phyloP scores from a whole-genome alignment of 2,329 filamentous ascomycete species.

The Colletotrichum sojae region DNA sequence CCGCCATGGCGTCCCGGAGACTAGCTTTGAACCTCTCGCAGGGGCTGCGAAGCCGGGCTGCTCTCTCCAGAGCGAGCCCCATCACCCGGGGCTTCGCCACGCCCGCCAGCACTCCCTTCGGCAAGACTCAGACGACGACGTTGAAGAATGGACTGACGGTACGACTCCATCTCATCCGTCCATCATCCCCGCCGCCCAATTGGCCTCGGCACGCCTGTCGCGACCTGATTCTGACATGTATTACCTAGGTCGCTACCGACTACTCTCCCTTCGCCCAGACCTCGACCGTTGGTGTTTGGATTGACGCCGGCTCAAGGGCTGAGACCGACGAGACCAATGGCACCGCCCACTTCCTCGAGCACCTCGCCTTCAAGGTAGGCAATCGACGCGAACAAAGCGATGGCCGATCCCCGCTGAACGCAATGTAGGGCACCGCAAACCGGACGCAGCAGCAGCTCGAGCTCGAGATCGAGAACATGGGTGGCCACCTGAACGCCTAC shows the following conservation, averaged over 20 bases:
- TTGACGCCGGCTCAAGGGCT: conserved; percentile 97
- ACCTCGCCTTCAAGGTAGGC: conserved; percentile 97
- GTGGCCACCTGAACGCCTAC: conserved; percentile 98
- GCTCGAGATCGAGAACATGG: conserved; percentile 99
- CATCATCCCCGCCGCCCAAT: conserved; percentile 49
- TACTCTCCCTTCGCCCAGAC: conserved; percentile 99
- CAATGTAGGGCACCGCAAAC: conserved; percentile 85
- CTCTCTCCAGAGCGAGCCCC: conserved; percentile 82
- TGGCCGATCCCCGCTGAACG: conserved; percentile 15
- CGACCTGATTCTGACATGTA: conserved; percentile 46
- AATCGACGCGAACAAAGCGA: conserved; percentile 21
- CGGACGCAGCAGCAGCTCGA: conserved; percentile 97
- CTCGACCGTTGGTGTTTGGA: conserved; percentile 98
- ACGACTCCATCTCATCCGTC: conserved; percentile 50
- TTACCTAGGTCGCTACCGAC: conserved; percentile 89
- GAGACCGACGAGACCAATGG: conserved; percentile 99
- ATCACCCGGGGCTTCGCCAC: conserved; percentile 92
- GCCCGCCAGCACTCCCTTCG: conserved; percentile 75
- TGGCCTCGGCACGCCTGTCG: conserved; percentile 48
- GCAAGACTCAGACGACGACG: conserved; percentile 95
- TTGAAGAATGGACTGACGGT: conserved; percentile 98
- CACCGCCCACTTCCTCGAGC: conserved; percentile 99
- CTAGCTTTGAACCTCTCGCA: conserved; percentile 95
- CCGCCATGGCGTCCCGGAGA: conserved; percentile 94
- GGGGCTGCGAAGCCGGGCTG: conserved; percentile 89